These are phyloP conservation scores for Lentithecium fluviatile DNA, from an alignment of 495 filamentous ascomycete species.

Conservation along the genomic window DNA sequence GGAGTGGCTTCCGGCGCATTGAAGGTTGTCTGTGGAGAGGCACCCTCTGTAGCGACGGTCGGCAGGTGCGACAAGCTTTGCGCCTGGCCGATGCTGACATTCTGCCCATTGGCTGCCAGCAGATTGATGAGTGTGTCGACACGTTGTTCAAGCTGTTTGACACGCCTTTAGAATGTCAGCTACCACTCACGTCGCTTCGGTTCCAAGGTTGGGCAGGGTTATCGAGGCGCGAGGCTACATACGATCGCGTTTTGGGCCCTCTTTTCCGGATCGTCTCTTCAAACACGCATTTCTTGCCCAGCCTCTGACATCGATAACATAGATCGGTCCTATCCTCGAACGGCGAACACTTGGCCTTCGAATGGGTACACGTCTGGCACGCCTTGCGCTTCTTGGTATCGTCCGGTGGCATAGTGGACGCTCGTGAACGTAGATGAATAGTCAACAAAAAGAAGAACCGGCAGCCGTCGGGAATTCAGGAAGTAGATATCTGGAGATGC, in stretches of 20 bases:
- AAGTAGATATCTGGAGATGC: not conserved
- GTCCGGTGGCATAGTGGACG: conserved; percentile 5
- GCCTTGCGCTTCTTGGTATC: conserved; percentile 15
- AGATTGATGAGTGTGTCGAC: conserved; percentile 19
- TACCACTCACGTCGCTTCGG: too few species aligned
- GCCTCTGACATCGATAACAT: conserved; percentile 23
- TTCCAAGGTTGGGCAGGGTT: too few species aligned
- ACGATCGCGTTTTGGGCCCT: conserved; percentile 23
- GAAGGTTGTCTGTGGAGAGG: not conserved
- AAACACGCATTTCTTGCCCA: conserved; percentile 24
- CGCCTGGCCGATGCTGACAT: not conserved
- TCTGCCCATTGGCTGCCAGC: conserved; percentile 7
- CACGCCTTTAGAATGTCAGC: conserved; percentile 3
- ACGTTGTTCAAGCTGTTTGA: conserved; percentile 25
- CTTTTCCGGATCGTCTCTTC: conserved; percentile 8
- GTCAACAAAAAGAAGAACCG: not conserved
- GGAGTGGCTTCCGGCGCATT: not conserved
- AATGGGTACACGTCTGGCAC: conserved; percentile 21
- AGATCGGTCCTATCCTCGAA: conserved; percentile 9
- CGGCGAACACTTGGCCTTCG: conserved; percentile 28
- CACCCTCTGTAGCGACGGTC: not conserved
- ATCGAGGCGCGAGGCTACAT: too few species aligned
- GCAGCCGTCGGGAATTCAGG: conserved; percentile 5
- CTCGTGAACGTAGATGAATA: too few species aligned
- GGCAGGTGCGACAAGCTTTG: not conserved